These are phyloP conservation scores for Daucus carota DNA, from an alignment of 129 eudicot genomes.

Conservation along the genomic window DH1_v3.0 NC_030385.2:7545001-7545500, in stretches of 20 bases:
- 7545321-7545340: neutral
- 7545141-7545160: neutral
- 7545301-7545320: neutral
- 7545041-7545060: constrained; percentile 94
- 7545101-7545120: neutral
- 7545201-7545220: neutral
- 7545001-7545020: constrained; percentile 69
- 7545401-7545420: neutral
- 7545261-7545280: neutral
- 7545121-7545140: neutral
- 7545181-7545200: neutral
- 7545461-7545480: too few relatives aligned
- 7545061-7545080: constrained; percentile 7
- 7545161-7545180: neutral
- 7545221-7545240: neutral
- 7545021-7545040: constrained; percentile 96
- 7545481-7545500: neutral
- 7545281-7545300: neutral
- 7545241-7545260: neutral
- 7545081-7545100: neutral
- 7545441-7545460: neutral
- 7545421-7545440: neutral
- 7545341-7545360: neutral
- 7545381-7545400: neutral
- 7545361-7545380: neutral